Conservation (phyloP, 495 filamentous ascomycete species). For the Pseudotulostoma volvatum region DNA sequence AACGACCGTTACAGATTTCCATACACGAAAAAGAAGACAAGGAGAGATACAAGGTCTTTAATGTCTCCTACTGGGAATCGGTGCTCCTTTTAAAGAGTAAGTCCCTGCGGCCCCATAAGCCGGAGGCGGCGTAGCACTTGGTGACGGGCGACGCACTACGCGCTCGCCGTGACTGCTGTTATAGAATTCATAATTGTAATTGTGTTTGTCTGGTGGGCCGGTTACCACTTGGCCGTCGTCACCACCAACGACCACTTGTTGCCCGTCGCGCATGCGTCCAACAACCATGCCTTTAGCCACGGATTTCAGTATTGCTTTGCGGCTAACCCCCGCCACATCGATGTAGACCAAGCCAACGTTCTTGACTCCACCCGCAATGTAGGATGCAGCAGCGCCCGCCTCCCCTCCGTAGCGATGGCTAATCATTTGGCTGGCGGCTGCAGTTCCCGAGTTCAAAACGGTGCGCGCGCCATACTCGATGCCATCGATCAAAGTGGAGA, state of each 20-base stretch:
- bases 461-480: slow-evolving; percentile 69
- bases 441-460: slow-evolving; percentile 53
- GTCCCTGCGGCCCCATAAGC: slow-evolving; percentile 27
- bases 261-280: slow-evolving; percentile 64
- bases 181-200: slow-evolving; percentile 1
- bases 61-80: slow-evolving; percentile 21
- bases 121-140: slow-evolving; percentile 24
- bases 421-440: slow-evolving; percentile 66
- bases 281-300: slow-evolving; percentile 99
- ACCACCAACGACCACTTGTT: slow-evolving; percentile 72
- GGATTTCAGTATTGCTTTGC: slow-evolving; percentile 72
- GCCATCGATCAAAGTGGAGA: slow-evolving; percentile 86
- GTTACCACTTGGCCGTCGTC: too few relatives aligned
- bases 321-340: slow-evolving; percentile 79
- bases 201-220: too few relatives aligned
- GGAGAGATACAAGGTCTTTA: too few relatives aligned
- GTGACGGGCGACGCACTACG: slow-evolving; percentile 12
- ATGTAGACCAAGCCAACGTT: slow-evolving; percentile 98
- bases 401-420: slow-evolving; percentile 71
- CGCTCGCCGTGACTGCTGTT: not conserved
- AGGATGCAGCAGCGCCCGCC: slow-evolving; percentile 54
- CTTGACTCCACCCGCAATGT: slow-evolving; percentile 71
- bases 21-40: too few relatives aligned
- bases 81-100: slow-evolving; percentile 16
- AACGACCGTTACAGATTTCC: too few relatives aligned